Base-by-base conservation (phyloP, 495 filamentous ascomycete genomes). In the Copromyces sp. region DNA sequence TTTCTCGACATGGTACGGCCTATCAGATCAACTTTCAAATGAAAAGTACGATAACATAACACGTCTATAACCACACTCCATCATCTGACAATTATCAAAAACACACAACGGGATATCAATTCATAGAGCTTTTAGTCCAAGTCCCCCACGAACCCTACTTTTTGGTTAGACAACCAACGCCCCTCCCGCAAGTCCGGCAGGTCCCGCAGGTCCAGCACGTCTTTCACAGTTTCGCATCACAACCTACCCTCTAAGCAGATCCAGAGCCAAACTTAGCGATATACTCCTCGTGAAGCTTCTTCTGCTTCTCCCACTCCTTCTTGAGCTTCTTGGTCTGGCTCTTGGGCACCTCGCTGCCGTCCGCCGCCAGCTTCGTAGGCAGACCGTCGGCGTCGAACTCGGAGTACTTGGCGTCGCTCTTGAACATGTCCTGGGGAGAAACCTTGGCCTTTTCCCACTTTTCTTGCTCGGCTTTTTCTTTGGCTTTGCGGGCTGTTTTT, bases 251-350 rank as follows among this genome's bases (percentile, higher is more conserved):
- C 9, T 44, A 70, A 32, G 69, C 69, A 32, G 40, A 24, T 3
- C 76, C 76, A 61, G 40, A 24, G 6, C 76, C 76, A 61, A 78
- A 78, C 71, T 79, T 81, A 29, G 38, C 72, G 1, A 77, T 74
- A 45, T 80, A 84, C 75, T 87, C 83, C 39, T 97, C 92, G 79
- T 97, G 92, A 72, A 87, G 76, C 86, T 93, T 97, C 86, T 92
- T 96, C 85, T 98, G 95, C 80, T 84, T 89, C 78, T 97, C 93
- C 93, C 93, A 97, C 38, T 93, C 92, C 85, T 98, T 98, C 83
- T 82, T 90, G 42, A 98, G 79, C 87, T 93, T 96, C 87, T 98
- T 99, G 41, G 73, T 72, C 75, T 87, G 86, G 71, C 86, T 91
- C 86, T 98, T 99, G 32, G 93, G 86, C 37, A 99, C 83, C 78